Conservation (phyloP, 805 yeast species). For the Zygosaccharomyces kombuchaensis region DNA sequence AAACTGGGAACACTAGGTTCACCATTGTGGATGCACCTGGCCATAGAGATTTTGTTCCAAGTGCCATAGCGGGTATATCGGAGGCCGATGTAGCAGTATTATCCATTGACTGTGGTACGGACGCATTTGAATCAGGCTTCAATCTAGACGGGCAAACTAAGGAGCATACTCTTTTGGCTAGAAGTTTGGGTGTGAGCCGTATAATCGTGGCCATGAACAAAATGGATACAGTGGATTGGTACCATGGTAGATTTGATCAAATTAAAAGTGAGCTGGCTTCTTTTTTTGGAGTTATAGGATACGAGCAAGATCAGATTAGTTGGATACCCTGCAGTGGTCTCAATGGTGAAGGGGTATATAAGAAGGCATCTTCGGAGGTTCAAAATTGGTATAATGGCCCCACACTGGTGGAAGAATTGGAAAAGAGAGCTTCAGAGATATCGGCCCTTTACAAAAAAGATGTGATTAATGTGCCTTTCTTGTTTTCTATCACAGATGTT, state of each 20-base stretch:
- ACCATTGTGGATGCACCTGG: conserved; percentile 99
- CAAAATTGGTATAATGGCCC: conserved; percentile 20
- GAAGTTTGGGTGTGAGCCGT: conserved; percentile 92
- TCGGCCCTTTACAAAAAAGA: conserved; percentile 16
- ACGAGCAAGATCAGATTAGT: conserved; percentile 67
- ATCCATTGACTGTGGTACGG: conserved; percentile 94
- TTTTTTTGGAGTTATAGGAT: conserved; percentile 80
- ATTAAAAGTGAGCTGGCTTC: conserved; percentile 75
- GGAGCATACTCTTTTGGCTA: conserved; percentile 93
- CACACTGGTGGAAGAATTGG: conserved; percentile 64
- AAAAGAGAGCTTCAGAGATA: conserved; percentile 35
- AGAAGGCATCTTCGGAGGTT: conserved; percentile 46
- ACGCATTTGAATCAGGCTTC: conserved; percentile 98
- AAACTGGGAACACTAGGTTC: conserved; percentile 90
- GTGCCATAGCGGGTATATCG: conserved; percentile 98
- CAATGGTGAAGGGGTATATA: conserved; percentile 93
- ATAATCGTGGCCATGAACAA: conserved; percentile 83
- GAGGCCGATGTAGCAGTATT: conserved; percentile 97
- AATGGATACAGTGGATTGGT: conserved; percentile 90
- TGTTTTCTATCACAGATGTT: conserved; percentile 62
- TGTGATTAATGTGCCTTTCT: conserved; percentile 43
- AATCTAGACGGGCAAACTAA: conserved; percentile 98
- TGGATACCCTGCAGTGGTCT: conserved; percentile 95
- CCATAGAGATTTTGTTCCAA: conserved; percentile 96
- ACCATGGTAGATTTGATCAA: conserved; percentile 85